A percentile compares a stretch with the other conserved stretches of the same genome.
Conservation (phyloP, 2,329 filamentous ascomycete species). For the Microascus cirrosus region DNA sequence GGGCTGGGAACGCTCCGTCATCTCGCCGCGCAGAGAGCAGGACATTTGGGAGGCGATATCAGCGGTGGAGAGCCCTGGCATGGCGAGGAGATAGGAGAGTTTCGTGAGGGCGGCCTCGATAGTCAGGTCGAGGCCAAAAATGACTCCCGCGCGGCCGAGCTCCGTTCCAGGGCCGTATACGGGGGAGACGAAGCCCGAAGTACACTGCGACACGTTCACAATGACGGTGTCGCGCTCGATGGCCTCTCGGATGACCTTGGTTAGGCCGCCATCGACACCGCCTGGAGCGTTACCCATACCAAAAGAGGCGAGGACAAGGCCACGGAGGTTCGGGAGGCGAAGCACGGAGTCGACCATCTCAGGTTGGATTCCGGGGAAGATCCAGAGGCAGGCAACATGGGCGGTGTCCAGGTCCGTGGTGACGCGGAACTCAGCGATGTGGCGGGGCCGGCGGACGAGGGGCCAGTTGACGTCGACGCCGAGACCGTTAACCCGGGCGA, state of each 20-base stretch:
- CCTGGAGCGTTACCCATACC: constrained; percentile 86
- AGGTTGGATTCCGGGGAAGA: constrained; percentile 89
- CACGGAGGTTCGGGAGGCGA: constrained; percentile 61
- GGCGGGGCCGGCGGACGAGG: constrained; percentile 61
- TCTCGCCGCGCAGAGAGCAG: constrained; percentile 67
- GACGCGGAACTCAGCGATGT: constrained; percentile 63
- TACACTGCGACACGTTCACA: constrained; percentile 86
- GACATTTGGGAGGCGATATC: constrained; percentile 65
- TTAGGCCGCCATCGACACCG: constrained; percentile 68
- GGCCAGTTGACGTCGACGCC: constrained; percentile 75
- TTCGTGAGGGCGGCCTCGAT: constrained; percentile 87
- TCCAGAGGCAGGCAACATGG: constrained; percentile 80
- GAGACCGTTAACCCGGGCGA: constrained; percentile 72
- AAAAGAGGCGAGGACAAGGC: constrained; percentile 82
- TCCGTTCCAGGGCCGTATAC: constrained; percentile 70
- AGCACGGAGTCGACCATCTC: constrained; percentile 85
- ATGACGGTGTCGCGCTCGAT: constrained; percentile 74
- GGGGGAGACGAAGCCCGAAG: constrained; percentile 63
- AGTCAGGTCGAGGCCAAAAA: constrained; percentile 82
- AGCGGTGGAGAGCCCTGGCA: constrained; percentile 48
- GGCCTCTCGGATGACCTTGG: constrained; percentile 63
- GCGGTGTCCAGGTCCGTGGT: constrained; percentile 69
- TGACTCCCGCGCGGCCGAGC: constrained; percentile 72
- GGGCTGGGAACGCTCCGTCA: constrained; percentile 64
- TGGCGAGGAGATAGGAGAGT: constrained; percentile 71